phyloP scores from a whole-genome alignment of 1,139 yeast species.

The Candida sp. region DNA sequence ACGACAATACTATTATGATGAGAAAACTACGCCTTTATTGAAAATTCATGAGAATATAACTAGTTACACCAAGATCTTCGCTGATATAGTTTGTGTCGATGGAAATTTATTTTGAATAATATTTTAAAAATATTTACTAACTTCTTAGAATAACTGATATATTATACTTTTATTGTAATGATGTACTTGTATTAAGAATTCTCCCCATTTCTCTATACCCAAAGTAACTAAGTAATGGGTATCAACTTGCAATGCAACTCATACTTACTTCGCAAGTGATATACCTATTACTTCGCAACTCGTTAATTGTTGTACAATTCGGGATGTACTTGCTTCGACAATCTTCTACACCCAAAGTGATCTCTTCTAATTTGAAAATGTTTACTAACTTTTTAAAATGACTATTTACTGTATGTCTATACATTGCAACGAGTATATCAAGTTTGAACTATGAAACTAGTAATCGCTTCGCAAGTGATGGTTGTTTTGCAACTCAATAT shows the following conservation, averaged over 20 bases:
- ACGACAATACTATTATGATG: constrained; percentile 24
- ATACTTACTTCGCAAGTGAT: too few species aligned
- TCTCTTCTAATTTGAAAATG: too few species aligned
- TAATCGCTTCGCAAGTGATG: too few species aligned
- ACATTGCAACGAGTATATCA: too few species aligned
- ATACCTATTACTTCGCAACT: too few species aligned
- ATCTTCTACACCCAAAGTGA: too few species aligned
- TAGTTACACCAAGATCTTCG: constrained; percentile 49
- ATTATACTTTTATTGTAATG: not conserved
- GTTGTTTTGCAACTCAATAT: too few species aligned
- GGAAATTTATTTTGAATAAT: not conserved
- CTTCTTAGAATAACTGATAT: not conserved
- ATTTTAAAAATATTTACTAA: not conserved
- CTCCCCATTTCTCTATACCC: too few species aligned
- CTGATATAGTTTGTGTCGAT: constrained; percentile 18
- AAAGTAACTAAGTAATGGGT: not conserved
- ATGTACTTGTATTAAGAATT: not conserved
- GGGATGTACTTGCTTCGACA: too few species aligned
- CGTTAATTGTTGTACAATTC: too few species aligned
- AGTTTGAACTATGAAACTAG: too few species aligned
- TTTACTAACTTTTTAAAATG: not conserved
- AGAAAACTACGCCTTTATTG: constrained; percentile 39
- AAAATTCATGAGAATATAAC: constrained; percentile 32
- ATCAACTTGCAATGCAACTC: not conserved
- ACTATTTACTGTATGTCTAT: not conserved